These are phyloP conservation scores for Lepidium sativum DNA, from an alignment of 345 rosid genomes.

Conservation along the genomic window DNA sequence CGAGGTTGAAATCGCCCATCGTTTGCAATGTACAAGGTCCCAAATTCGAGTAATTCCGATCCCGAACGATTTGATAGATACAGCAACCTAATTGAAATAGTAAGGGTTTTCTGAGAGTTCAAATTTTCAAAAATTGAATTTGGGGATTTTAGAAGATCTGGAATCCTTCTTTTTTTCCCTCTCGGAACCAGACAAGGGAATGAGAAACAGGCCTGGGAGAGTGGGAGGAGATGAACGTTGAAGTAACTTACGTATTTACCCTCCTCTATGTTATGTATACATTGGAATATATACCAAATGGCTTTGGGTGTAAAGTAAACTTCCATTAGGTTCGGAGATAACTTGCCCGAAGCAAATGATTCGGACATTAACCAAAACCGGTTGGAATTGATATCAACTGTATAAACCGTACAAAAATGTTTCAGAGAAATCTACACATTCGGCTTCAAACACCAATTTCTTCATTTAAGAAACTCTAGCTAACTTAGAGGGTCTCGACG, in stretches of 20 bases:
- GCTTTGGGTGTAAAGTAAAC: constrained; percentile 9
- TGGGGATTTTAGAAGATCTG: constrained; percentile 31
- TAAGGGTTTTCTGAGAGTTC: constrained; percentile 16
- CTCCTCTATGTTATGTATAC: neutral
- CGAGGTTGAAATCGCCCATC: constrained; percentile 99
- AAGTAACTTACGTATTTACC: constrained; percentile 4
- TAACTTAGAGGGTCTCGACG: neutral
- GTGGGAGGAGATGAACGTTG: constrained; percentile 22
- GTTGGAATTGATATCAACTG: neutral
- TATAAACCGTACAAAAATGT: neutral
- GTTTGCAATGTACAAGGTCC: constrained; percentile 1
- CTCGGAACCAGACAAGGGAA: constrained; percentile 12
- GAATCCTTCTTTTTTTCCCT: constrained; percentile 2
- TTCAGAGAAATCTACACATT: neutral
- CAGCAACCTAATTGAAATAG: neutral
- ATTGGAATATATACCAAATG: neutral
- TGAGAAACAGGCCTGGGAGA: constrained; percentile 8
- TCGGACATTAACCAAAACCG: neutral
- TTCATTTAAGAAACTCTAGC: neutral
- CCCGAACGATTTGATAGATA: constrained; percentile 12
- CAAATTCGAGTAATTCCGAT: constrained; percentile 17
- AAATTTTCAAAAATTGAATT: constrained; percentile 4
- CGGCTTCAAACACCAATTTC: neutral
- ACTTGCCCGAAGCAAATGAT: constrained; percentile 16
- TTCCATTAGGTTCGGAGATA: neutral